phyloP scores from a whole-genome alignment of 23 red algal species.

The Chondrus crispus region DNA sequence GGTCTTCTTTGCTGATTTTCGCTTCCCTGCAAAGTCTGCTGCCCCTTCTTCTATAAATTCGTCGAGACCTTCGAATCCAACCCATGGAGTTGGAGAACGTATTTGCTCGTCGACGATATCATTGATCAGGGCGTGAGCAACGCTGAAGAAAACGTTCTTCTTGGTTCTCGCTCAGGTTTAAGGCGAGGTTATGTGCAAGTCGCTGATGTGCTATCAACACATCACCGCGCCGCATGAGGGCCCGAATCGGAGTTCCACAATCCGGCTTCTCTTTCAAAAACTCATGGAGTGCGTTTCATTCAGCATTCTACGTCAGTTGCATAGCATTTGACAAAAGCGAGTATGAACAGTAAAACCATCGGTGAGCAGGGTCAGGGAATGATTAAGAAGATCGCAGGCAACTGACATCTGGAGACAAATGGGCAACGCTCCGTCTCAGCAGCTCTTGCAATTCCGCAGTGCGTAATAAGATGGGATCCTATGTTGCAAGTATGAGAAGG shows the following conservation, averaged over 20 bases:
- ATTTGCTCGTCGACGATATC: not conserved
- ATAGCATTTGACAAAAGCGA: too few species aligned
- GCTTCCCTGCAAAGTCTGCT: not conserved
- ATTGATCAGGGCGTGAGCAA: not conserved
- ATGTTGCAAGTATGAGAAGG: too few species aligned
- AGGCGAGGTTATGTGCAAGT: slow-evolving; percentile 1
- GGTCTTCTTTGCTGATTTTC: too few species aligned
- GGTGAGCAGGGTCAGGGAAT: too few species aligned
- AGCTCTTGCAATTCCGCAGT: too few species aligned
- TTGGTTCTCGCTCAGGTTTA: not conserved
- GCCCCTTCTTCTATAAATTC: not conserved
- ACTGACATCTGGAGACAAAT: not conserved
- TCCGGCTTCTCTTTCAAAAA: not conserved
- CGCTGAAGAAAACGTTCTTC: slow-evolving; percentile 27
- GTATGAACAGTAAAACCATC: too few species aligned
- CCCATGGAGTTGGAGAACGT: not conserved
- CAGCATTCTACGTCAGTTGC: too few species aligned
- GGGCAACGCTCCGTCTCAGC: too few species aligned
- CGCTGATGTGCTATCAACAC: slow-evolving; percentile 42
- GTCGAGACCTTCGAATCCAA: not conserved
- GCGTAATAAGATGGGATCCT: not conserved
- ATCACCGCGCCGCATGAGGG: slow-evolving; percentile 1
- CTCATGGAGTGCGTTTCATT: not conserved
- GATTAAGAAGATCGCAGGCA: too few species aligned
- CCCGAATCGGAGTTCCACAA: not conserved